A percentile compares a stretch with the other conserved stretches of the same genome.
Evolutionary conservation across 495 filamentous ascomycete species (phyloP).

Genomic region (Trichoderma reesei): DNA sequence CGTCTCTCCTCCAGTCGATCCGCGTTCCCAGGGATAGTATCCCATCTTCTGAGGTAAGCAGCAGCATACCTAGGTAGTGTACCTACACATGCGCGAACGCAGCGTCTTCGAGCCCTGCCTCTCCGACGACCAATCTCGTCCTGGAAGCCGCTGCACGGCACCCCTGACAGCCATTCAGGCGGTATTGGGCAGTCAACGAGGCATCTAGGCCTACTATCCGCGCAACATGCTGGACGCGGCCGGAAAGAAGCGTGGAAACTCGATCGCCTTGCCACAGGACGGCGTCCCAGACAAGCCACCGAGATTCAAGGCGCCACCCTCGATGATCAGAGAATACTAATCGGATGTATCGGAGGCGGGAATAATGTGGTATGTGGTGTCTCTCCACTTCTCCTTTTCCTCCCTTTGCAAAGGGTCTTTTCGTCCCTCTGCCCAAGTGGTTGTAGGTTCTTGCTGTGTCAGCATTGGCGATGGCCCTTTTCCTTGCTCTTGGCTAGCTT

Average conservation of each 20-base stretch:
- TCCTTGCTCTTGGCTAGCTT: neutral
- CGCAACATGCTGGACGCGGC: neutral
- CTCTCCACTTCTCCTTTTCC: conserved; percentile 5
- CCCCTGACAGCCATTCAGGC: neutral
- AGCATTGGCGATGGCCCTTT: neutral
- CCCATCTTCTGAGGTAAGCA: conserved; percentile 3
- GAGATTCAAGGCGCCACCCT: neutral
- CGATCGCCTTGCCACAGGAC: neutral
- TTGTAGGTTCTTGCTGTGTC: neutral
- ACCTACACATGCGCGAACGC: neutral
- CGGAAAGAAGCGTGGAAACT: neutral
- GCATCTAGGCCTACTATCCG: neutral
- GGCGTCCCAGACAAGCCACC: neutral
- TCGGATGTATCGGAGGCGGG: conserved; percentile 5
- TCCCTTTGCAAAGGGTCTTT: conserved; percentile 8
- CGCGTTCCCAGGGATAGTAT: neutral
- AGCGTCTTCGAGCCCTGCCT: neutral
- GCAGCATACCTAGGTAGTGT: neutral
- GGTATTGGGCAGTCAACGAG: neutral
- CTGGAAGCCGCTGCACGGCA: neutral
- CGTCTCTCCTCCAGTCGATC: neutral
- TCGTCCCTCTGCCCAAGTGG: conserved; percentile 6
- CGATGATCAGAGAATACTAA: neutral
- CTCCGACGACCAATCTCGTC: neutral
- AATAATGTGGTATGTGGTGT: neutral